Evolutionary conservation across 2,329 filamentous ascomycete genomes (phyloP), one percentile per base, ranked within the genome.

Genomic region (Xylaria sp.): DNA sequence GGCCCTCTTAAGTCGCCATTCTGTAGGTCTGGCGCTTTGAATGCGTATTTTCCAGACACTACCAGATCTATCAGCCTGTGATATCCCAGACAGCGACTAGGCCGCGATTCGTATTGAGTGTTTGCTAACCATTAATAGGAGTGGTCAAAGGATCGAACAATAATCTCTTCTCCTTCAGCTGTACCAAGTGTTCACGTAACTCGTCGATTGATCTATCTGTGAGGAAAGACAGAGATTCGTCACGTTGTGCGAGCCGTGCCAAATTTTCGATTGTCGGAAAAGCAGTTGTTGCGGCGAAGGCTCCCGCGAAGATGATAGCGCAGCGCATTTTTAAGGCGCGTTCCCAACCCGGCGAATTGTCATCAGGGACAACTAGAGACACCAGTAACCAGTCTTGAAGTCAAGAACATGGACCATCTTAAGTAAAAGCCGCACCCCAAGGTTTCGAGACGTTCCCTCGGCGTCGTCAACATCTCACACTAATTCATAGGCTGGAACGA

Each of bases 1-100:
- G 74, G 75, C 20, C 76, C 76, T 28, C 75, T 73, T 60, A 73
- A 71, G 64, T 77, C 75, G 7, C 76, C 75, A 51, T 65, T 65
- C n/a, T 61, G 58, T 28, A 73, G 63, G 56, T 74, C 48, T 20
- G 72, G 72, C 13, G 69, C 46, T 58, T 65, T 65, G 53, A 73
- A 74, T 15, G 64, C 59, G 59, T 74, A 71, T 36, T 58, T 42
- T 46, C 72, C 72, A 44, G 56, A 70, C 15, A 73, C 67, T 69
- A 13, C 23, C 20, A 51, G 31, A 7, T 28, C 28, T 20, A n/a
- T 69, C 17, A 69, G 64, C 26, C 53, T n/a, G 33, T 11, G 26
- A 17, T 36, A 23, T 42, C 9, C 44, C 38, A 7, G 17, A 56
- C 13, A 10, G 20, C 58, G 33, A 57, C 20, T 3, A 2, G 23